These are phyloP conservation scores for Kuraishia floccosa DNA, from an alignment of 805 yeast species.

Conservation along the genomic window DNA sequence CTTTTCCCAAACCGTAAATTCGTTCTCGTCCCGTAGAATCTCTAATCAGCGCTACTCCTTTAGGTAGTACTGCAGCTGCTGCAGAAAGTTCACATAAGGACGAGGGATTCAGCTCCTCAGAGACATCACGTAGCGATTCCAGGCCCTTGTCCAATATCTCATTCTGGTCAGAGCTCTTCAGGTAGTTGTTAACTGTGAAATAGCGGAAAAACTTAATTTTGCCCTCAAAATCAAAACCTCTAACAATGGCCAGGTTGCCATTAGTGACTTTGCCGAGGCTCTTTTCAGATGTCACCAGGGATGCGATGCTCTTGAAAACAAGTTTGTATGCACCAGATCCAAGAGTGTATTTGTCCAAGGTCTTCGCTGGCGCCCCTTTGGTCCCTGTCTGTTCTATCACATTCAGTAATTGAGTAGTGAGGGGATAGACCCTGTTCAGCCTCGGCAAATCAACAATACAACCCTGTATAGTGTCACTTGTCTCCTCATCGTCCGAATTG, in stretches of 20 bases:
- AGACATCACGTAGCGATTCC: too few relatives aligned
- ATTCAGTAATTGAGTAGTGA: slow-evolving; percentile 52
- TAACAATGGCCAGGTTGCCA: slow-evolving; percentile 25
- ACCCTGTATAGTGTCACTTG: not conserved
- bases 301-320: too few relatives aligned
- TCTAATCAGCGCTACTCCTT: too few relatives aligned
- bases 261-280: slow-evolving; percentile 8
- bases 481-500: not conserved
- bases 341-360: slow-evolving; percentile 31
- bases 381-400: slow-evolving; percentile 25
- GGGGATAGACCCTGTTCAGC: slow-evolving; percentile 47
- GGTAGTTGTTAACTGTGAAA: slow-evolving; percentile 31
- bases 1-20: too few relatives aligned
- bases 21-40: too few relatives aligned
- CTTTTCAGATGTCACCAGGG: too few relatives aligned
- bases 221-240: slow-evolving; percentile 65
- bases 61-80: slow-evolving; percentile 26
- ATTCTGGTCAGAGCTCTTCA: slow-evolving; percentile 3
- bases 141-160: not conserved
- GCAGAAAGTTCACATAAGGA: not conserved
- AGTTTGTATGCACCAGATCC: too few relatives aligned
- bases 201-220: slow-evolving; percentile 64
- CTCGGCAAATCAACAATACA: too few relatives aligned
- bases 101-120: too few relatives aligned
- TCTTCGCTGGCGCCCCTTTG: slow-evolving; percentile 52